These are phyloP conservation scores for Lactifluus volemus DNA, from an alignment of 768 basidiomycete species.

Conservation along the genomic window DNA sequence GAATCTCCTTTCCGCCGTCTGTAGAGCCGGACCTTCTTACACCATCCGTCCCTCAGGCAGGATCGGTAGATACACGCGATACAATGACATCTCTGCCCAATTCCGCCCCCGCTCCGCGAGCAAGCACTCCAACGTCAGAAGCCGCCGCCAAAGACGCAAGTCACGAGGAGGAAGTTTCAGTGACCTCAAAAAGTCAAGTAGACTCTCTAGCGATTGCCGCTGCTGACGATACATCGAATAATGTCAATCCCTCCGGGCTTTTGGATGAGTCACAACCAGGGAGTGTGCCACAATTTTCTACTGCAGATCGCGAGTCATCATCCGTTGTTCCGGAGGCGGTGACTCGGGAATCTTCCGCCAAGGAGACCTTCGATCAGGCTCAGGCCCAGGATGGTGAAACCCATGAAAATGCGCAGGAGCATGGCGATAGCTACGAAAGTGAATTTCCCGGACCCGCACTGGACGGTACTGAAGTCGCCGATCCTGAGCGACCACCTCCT, in stretches of 20 bases:
- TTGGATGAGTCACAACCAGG: not conserved
- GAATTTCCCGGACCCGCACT: not conserved
- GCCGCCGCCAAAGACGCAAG: not conserved
- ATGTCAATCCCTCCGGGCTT: not conserved
- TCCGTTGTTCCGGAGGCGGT: not conserved
- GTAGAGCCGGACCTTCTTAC: conserved; percentile 13
- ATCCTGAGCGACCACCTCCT: not conserved
- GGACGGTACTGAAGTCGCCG: not conserved
- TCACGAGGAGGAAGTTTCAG: not conserved
- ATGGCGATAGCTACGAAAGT: not conserved
- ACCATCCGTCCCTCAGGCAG: not conserved
- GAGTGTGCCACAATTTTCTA: not conserved
- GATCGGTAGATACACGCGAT: not conserved
- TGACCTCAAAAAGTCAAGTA: not conserved
- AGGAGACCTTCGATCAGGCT: not conserved
- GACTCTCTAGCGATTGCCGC: not conserved
- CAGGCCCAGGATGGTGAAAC: not conserved
- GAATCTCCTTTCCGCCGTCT: conserved; percentile 30
- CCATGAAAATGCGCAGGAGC: not conserved
- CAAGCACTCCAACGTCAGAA: not conserved
- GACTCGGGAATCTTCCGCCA: not conserved
- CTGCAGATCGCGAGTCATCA: not conserved
- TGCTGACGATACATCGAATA: not conserved
- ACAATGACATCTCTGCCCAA: not conserved
- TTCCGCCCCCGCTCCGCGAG: not conserved